phyloP scores from a whole-genome alignment of 2,329 filamentous ascomycete species.

The Penicillium janthinellum region DNA sequence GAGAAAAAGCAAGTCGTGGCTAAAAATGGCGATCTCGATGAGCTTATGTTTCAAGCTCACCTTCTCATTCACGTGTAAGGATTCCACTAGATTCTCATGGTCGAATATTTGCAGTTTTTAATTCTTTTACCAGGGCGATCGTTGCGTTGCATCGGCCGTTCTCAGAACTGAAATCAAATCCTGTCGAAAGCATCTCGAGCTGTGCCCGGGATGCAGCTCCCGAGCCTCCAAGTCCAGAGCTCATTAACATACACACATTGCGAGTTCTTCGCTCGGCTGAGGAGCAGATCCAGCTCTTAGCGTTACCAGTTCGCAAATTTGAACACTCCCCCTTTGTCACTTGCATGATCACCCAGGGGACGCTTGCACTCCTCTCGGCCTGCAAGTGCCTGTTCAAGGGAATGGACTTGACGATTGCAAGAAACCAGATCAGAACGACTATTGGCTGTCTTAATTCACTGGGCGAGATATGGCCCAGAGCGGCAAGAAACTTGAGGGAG shows the following conservation, averaged over 20 bases:
- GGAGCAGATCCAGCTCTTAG: conserved; percentile 43
- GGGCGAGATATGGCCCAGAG: conserved; percentile 43
- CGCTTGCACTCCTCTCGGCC: conserved; percentile 38
- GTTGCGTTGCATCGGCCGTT: conserved; percentile 45
- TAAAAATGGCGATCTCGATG: too few relatives aligned
- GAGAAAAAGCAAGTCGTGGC: too few relatives aligned
- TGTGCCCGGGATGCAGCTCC: conserved; percentile 32
- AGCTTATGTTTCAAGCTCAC: too few relatives aligned
- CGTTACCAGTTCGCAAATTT: conserved; percentile 39
- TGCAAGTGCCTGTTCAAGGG: conserved; percentile 39
- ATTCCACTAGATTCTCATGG: neutral
- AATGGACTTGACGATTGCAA: conserved; percentile 37
- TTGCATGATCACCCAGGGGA: conserved; percentile 47
- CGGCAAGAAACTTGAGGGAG: conserved; percentile 41
- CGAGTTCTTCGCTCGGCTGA: conserved; percentile 44
- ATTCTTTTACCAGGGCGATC: conserved; percentile 28
- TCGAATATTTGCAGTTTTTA: neutral
- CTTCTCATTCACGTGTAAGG: neutral
- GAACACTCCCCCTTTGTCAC: conserved; percentile 45
- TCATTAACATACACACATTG: conserved; percentile 44
- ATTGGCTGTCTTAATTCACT: conserved; percentile 46
- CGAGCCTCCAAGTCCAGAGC: conserved; percentile 21
- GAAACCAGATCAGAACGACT: conserved; percentile 46
- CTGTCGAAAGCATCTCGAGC: conserved; percentile 43
- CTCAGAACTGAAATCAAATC: conserved; percentile 44